Conservation (phyloP, 176 grass and related monocot genomes). For the Phoenix dactylifera region DNA sequence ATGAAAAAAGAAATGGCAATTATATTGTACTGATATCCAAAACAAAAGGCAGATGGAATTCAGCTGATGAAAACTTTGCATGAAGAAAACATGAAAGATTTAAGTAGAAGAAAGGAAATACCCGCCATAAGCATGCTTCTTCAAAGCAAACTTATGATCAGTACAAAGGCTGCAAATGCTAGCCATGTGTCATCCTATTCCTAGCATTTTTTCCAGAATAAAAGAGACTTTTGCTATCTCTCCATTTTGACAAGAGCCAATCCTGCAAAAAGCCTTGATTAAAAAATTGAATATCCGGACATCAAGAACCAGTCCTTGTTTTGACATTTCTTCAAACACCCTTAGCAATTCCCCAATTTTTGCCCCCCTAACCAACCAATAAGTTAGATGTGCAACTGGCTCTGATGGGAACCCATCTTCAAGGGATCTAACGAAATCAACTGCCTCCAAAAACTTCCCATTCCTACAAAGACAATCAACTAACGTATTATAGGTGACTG, state of each 20-base stretch:
- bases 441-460: slow-evolving; percentile 42
- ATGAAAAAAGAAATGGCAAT: too few species aligned
- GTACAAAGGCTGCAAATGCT: neutral
- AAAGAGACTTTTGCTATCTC: slow-evolving; percentile 46
- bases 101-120: too few species aligned
- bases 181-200: slow-evolving; percentile 22
- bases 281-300: slow-evolving; percentile 45
- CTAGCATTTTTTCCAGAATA: slow-evolving; percentile 71
- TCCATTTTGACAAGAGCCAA: slow-evolving; percentile 40
- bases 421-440: slow-evolving; percentile 47
- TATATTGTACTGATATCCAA: too few species aligned
- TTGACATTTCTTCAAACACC: slow-evolving; percentile 66
- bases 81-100: too few species aligned
- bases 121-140: too few species aligned
- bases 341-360: slow-evolving; percentile 30
- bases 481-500: slow-evolving; percentile 46
- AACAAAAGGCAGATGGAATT: too few species aligned
- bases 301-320: slow-evolving; percentile 56
- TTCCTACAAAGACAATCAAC: slow-evolving; percentile 71
- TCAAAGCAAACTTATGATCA: neutral
- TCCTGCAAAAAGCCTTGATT: slow-evolving; percentile 76
- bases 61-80: too few species aligned
- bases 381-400: slow-evolving; percentile 46
- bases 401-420: slow-evolving; percentile 41
- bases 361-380: slow-evolving; percentile 68